These are phyloP conservation scores for Clonostachys rosea DNA, from an alignment of 2,329 filamentous ascomycete species.

Conservation along the genomic window DNA sequence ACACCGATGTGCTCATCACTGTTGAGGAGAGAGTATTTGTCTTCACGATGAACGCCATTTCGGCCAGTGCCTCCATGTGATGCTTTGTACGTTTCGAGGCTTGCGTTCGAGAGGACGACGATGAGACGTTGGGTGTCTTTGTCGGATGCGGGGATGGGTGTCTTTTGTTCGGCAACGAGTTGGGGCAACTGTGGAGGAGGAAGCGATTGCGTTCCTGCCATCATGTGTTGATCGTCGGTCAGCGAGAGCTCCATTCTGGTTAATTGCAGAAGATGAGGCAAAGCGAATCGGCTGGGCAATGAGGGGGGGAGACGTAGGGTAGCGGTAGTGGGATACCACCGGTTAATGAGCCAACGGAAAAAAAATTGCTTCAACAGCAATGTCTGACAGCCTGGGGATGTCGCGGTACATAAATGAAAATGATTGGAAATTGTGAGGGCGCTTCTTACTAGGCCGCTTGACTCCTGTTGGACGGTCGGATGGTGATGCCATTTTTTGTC, in stretches of 20 bases:
- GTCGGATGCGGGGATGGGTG: conserved; percentile 77
- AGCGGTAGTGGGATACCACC: neutral
- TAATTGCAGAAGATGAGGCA: neutral
- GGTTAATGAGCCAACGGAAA: neutral
- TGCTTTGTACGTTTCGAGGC: conserved; percentile 94
- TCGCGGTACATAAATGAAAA: neutral
- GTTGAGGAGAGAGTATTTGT: conserved; percentile 97
- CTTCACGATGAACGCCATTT: conserved; percentile 67
- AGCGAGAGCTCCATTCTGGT: neutral
- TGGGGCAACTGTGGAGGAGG: conserved; percentile 87
- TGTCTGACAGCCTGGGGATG: neutral
- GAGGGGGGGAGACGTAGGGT: neutral
- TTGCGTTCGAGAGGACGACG: conserved; percentile 94
- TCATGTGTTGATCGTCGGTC: conserved; percentile 1
- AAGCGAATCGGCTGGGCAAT: neutral
- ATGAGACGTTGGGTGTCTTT: conserved; percentile 90
- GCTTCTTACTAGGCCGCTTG: conserved; percentile 35
- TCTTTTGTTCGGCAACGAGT: conserved; percentile 88
- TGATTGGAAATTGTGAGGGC: neutral
- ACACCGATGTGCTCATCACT: conserved; percentile 98
- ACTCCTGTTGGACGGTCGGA: conserved; percentile 32
- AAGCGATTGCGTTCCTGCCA: conserved; percentile 82
- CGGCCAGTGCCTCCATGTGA: conserved; percentile 65
- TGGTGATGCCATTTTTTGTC: conserved; percentile 24
- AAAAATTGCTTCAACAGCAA: neutral